A percentile compares a stretch with the other conserved stretches of the same genome.
Conservation (phyloP, 202 grass and related monocot species). For the Panicum hallii region DNA sequence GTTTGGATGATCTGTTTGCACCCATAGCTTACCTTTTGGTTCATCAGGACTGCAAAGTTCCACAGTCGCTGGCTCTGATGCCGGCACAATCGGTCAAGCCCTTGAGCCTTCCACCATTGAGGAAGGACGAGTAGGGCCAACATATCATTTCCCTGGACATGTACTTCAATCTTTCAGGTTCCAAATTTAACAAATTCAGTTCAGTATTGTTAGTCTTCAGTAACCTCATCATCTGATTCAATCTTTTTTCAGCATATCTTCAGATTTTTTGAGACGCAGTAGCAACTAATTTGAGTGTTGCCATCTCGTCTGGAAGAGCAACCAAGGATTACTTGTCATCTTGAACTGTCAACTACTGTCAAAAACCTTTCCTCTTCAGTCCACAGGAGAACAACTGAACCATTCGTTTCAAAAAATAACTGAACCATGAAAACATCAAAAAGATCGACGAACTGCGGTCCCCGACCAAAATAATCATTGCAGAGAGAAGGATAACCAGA, state of each 20-base stretch:
- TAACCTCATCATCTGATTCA: conserved; percentile 8
- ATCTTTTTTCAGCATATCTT: neutral
- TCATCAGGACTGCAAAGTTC: conserved; percentile 39
- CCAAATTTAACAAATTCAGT: neutral
- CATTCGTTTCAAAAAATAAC: too few relatives aligned
- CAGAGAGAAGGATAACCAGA: neutral
- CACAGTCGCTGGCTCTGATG: neutral
- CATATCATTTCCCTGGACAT: neutral
- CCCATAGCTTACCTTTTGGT: conserved; percentile 40
- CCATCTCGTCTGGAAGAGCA: neutral
- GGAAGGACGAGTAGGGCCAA: neutral
- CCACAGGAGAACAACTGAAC: neutral
- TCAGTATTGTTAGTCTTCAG: neutral
- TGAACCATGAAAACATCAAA: neutral
- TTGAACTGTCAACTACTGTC: neutral
- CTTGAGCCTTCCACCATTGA: neutral
- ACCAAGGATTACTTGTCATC: neutral
- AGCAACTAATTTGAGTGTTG: neutral
- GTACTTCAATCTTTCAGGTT: conserved; percentile 26
- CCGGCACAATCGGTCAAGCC: neutral
- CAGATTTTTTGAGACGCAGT: neutral
- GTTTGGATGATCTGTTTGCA: conserved; percentile 6
- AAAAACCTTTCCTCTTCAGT: too few relatives aligned
- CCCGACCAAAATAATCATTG: too few relatives aligned
- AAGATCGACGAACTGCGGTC: neutral